phyloP scores from a whole-genome alignment of 2,329 filamentous ascomycete genomes.

The Colletotrichum aenigma region DNA sequence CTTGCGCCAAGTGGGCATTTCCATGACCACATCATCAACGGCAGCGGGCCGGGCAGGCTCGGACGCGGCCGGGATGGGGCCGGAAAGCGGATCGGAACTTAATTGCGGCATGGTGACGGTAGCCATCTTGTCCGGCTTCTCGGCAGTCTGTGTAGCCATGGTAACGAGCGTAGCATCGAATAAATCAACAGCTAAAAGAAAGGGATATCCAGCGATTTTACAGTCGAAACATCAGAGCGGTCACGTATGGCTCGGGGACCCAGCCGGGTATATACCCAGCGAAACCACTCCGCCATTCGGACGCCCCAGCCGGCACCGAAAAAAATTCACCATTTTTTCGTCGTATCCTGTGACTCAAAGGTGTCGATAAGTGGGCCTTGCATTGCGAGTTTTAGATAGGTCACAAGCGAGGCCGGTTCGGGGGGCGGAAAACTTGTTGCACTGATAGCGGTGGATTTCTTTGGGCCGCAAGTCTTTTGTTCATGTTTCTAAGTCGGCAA shows the following conservation, averaged over 20 bases:
- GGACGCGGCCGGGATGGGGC: background rate
- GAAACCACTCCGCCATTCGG: constrained; percentile 1
- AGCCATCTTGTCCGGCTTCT: background rate
- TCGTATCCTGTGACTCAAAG: constrained; percentile 6
- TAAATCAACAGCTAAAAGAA: background rate
- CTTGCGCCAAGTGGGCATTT: constrained; percentile 22
- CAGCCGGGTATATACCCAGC: background rate
- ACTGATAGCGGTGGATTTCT: background rate
- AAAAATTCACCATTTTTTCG: background rate
- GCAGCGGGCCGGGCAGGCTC: constrained; percentile 22
- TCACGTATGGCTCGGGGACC: background rate
- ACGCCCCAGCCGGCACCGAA: background rate
- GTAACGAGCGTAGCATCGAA: background rate
- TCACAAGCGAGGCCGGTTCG: background rate
- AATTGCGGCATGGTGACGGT: background rate
- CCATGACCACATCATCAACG: constrained; percentile 23
- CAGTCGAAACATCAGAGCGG: background rate
- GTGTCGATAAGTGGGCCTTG: background rate
- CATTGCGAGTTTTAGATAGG: background rate
- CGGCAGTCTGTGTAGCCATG: background rate
- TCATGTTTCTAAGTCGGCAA: background rate
- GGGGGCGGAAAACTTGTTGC: background rate
- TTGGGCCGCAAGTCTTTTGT: background rate
- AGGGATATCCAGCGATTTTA: background rate
- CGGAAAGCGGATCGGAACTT: background rate